Evolutionary conservation across 345 rosid genomes (phyloP).

Genomic region (Syzygium oleosum): DNA sequence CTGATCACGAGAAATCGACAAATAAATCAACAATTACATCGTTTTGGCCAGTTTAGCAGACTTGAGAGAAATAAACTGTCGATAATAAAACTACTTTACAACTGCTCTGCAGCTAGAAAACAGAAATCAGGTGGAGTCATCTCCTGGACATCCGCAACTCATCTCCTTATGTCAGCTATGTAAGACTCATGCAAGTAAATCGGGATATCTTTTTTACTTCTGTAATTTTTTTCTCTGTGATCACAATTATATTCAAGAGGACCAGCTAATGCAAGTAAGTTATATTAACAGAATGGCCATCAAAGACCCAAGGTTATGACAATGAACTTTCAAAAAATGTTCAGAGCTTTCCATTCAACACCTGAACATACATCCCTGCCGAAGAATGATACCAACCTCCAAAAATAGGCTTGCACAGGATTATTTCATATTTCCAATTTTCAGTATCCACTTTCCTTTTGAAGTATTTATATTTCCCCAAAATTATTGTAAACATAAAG

Average conservation of each 20-base stretch:
- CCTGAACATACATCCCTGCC: background rate
- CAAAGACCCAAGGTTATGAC: background rate
- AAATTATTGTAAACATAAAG: no score
- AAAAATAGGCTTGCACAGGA: background rate
- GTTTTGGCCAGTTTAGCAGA: background rate
- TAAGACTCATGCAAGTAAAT: background rate
- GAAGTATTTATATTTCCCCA: background rate
- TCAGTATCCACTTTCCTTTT: background rate
- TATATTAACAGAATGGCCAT: background rate
- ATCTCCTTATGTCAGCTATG: background rate
- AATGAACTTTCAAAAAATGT: background rate
- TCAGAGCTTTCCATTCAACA: background rate
- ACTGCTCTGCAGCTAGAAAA: background rate
- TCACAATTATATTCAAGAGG: background rate
- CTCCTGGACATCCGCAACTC: background rate
- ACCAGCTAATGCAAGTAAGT: background rate
- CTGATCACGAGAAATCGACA: slow-evolving; percentile 20
- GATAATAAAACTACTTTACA: background rate
- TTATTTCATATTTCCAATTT: background rate
- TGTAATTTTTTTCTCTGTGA: background rate
- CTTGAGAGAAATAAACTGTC: background rate
- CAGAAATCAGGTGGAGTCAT: background rate
- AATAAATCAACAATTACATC: background rate
- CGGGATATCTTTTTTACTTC: background rate
- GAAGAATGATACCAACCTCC: background rate